Percentiles rank a stretch among this genome's conserved stretches.
phyloP scores from a whole-genome alignment of 2,329 filamentous ascomycete genomes.

The Fusarium illudens region DNA sequence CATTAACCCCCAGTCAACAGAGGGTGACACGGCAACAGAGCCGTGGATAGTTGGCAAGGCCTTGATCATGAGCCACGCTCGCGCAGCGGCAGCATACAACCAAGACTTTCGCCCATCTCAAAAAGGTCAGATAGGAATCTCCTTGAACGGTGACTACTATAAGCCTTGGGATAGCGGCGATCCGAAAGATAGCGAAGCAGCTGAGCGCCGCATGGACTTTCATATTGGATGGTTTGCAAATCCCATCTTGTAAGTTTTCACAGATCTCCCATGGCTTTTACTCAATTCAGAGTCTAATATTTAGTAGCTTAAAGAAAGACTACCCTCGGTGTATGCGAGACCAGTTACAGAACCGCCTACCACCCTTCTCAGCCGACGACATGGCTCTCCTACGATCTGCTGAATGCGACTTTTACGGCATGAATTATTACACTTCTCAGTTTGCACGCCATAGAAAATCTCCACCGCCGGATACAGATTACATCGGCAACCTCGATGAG shows the following conservation, averaged over 20 bases:
- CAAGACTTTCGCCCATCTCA: constrained; percentile 44
- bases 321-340: constrained; percentile 50
- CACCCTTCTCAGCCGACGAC: constrained; percentile 42
- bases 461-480: not conserved
- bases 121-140: constrained; percentile 47
- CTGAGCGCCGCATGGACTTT: constrained; percentile 48
- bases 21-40: constrained; percentile 48
- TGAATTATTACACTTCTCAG: constrained; percentile 34
- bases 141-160: constrained; percentile 51
- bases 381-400: constrained; percentile 37
- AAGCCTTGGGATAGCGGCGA: constrained; percentile 47
- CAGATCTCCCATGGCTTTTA: no score
- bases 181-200: constrained; percentile 42
- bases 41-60: constrained; percentile 49
- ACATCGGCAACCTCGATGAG: constrained; percentile 21
- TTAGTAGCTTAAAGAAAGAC: constrained; percentile 40
- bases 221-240: constrained; percentile 53
- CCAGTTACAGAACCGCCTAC: constrained; percentile 45
- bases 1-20: constrained; percentile 37
- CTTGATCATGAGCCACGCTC: constrained; percentile 49
- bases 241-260: constrained; percentile 45
- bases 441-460: constrained; percentile 9
- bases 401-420: constrained; percentile 33
- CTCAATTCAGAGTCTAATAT: not conserved
- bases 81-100: constrained; percentile 45